Percentiles rank a stretch among this genome's conserved stretches.
Conservation (phyloP, 176 grass and related monocot genomes). For the Alloteropsis semialata region DNA sequence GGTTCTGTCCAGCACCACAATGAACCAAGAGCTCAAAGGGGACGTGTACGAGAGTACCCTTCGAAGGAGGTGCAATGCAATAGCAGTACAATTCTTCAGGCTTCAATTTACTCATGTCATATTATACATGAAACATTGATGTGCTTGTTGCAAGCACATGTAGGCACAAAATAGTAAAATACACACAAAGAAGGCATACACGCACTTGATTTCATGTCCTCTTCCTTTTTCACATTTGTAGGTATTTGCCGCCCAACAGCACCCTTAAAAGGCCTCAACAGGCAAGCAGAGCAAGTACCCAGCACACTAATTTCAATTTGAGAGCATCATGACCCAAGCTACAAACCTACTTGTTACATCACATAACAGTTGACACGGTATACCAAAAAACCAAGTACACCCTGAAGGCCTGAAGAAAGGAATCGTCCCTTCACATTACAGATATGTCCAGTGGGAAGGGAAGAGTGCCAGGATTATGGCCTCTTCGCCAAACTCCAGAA, state of each 20-base stretch:
- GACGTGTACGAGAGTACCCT: background rate
- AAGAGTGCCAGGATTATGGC: background rate
- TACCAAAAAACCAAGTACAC: background rate
- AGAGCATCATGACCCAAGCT: background rate
- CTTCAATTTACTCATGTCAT: background rate
- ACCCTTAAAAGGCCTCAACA: background rate
- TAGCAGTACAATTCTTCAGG: background rate
- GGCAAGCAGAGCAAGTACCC: background rate
- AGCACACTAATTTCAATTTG: background rate
- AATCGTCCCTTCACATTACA: background rate
- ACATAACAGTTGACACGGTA: background rate
- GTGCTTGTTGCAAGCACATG: background rate
- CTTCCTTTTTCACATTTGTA: background rate
- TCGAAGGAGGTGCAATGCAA: no score
- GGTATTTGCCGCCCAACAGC: background rate
- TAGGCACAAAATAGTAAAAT: background rate
- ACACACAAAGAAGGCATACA: background rate
- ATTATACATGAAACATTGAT: background rate
- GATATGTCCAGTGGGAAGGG: background rate
- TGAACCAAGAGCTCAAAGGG: background rate
- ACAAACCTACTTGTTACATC: background rate
- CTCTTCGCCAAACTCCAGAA: conserved; percentile 1
- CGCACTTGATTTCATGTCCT: background rate
- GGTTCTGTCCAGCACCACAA: background rate
- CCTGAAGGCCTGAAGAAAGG: conserved; percentile 8